Evolutionary conservation across 228 moss, liverwort and hornwort genomes (phyloP).

Genomic region (Sphagnum magellanicum): DNA sequence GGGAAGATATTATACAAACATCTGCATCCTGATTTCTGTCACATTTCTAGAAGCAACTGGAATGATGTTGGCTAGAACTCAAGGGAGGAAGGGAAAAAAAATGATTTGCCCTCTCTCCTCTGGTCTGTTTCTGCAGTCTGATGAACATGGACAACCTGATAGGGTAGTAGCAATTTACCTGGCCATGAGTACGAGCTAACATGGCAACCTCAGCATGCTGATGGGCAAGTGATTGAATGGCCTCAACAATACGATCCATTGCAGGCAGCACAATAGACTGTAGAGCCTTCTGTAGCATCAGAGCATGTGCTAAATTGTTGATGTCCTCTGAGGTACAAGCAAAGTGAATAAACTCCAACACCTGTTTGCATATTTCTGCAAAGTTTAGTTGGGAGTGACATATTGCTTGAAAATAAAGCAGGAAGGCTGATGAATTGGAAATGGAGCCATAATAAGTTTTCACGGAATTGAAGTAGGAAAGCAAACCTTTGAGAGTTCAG

Average conservation of each 20-base stretch:
- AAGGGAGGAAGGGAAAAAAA: not conserved
- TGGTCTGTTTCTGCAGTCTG: too few species aligned
- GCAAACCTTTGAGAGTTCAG: constrained; percentile 73
- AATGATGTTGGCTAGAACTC: not conserved
- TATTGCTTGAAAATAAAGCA: not conserved
- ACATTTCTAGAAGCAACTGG: too few species aligned
- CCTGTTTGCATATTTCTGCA: constrained; percentile 18
- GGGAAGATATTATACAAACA: too few species aligned
- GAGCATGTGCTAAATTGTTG: constrained; percentile 88
- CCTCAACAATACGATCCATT: constrained; percentile 56
- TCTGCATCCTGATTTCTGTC: too few species aligned
- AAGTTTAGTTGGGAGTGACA: not conserved
- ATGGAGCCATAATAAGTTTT: not conserved
- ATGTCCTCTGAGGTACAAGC: constrained; percentile 96
- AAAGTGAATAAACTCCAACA: constrained; percentile 91
- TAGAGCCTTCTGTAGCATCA: constrained; percentile 77
- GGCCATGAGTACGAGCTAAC: constrained; percentile 88
- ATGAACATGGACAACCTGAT: too few species aligned
- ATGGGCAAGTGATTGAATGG: constrained; percentile 61
- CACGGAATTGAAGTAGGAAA: not conserved
- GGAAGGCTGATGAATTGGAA: not conserved
- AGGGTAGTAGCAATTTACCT: constrained; percentile 35
- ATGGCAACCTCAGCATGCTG: constrained; percentile 72
- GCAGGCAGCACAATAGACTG: constrained; percentile 59
- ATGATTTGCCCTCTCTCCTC: too few species aligned